These are phyloP conservation scores for Antarctomyces pellizariae DNA, from an alignment of 495 filamentous ascomycete genomes.

Conservation along the genomic window DNA sequence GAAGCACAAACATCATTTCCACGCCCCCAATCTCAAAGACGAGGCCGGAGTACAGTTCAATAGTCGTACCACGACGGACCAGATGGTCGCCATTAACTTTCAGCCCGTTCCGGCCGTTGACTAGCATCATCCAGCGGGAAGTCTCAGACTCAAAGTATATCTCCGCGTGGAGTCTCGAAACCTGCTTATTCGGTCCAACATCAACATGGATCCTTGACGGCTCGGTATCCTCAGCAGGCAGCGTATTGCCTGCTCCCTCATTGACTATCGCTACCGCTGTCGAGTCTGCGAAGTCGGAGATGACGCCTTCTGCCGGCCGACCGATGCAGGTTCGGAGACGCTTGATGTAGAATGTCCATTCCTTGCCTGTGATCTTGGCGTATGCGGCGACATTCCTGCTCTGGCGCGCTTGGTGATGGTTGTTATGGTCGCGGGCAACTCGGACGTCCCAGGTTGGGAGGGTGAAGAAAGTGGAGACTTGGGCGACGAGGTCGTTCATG, in stretches of 20 bases:
- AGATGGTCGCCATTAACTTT: slow-evolving; percentile 49
- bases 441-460: slow-evolving; percentile 34
- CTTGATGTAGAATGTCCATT: slow-evolving; percentile 90
- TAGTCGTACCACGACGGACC: slow-evolving; percentile 38
- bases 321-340: slow-evolving; percentile 65
- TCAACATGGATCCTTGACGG: slow-evolving; percentile 54
- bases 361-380: slow-evolving; percentile 73
- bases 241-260: background rate
- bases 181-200: slow-evolving; percentile 74
- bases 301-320: slow-evolving; percentile 37
- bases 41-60: slow-evolving; percentile 52
- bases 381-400: slow-evolving; percentile 60
- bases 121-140: slow-evolving; percentile 53
- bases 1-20: slow-evolving; percentile 95
- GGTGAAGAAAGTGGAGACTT: slow-evolving; percentile 45
- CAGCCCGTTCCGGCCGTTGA: slow-evolving; percentile 78
- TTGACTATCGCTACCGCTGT: slow-evolving; percentile 1
- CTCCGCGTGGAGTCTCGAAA: slow-evolving; percentile 71
- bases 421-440: slow-evolving; percentile 51
- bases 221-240: slow-evolving; percentile 14
- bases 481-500: slow-evolving; percentile 42
- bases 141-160: slow-evolving; percentile 55
- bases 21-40: slow-evolving; percentile 77
- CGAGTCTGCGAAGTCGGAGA: slow-evolving; percentile 13
- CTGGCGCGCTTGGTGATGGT: slow-evolving; percentile 42